A percentile compares a stretch with the other conserved stretches of the same genome.
phyloP scores from a whole-genome alignment of 2,329 filamentous ascomycete genomes.

The Fusarium veterinarium region DNA sequence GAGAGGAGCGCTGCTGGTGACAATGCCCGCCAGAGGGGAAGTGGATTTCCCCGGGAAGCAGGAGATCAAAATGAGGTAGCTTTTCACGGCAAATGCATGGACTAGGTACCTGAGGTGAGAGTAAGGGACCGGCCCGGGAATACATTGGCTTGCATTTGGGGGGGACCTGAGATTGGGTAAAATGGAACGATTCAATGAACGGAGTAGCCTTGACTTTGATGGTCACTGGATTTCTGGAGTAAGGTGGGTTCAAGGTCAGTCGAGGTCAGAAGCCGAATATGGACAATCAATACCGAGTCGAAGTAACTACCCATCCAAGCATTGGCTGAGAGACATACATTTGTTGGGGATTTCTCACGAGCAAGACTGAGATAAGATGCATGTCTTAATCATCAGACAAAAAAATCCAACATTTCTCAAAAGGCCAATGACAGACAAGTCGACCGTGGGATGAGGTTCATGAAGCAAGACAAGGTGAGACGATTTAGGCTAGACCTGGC shows the following conservation, averaged over 20 bases:
- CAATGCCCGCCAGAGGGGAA: conserved; percentile 34
- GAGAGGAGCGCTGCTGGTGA: conserved; percentile 31
- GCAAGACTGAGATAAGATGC: neutral
- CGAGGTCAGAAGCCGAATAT: conserved; percentile 39
- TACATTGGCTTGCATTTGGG: conserved; percentile 12
- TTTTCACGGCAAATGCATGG: conserved; percentile 12
- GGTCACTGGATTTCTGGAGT: conserved; percentile 24
- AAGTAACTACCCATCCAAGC: neutral
- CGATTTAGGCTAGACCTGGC: conserved; percentile 41
- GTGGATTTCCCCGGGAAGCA: conserved; percentile 36
- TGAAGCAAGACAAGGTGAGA: conserved; percentile 41
- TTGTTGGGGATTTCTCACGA: neutral
- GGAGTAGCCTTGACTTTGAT: neutral
- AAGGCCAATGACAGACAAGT: neutral
- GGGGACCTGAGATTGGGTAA: conserved; percentile 25
- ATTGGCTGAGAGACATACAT: neutral
- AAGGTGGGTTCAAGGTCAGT: conserved; percentile 42
- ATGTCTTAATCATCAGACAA: neutral
- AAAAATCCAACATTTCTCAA: conserved; percentile 9
- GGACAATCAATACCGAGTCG: conserved; percentile 29
- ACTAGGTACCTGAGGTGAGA: conserved; percentile 17
- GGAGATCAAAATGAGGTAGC: conserved; percentile 9
- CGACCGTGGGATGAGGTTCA: conserved; percentile 16
- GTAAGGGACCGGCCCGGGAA: conserved; percentile 35
- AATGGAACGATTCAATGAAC: conserved; percentile 30